Percentiles rank a stretch among this genome's conserved stretches.
These are phyloP conservation scores for Boletus eberwhitei DNA, from an alignment of 768 basidiomycete genomes.

Conservation along the genomic window DNA sequence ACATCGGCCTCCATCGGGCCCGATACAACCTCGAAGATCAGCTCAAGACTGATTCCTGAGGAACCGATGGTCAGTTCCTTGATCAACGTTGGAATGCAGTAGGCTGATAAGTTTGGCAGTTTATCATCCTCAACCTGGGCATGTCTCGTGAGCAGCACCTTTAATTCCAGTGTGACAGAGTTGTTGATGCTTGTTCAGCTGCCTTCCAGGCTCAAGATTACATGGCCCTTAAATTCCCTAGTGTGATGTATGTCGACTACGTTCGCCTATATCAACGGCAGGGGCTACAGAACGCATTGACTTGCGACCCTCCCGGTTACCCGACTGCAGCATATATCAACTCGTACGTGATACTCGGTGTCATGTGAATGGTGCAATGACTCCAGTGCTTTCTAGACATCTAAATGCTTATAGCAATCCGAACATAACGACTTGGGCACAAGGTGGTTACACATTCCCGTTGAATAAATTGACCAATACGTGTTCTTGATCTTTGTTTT, in stretches of 20 bases:
- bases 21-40: constrained; percentile 54
- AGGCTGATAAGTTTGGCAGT: constrained; percentile 40
- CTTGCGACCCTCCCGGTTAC: constrained; percentile 73
- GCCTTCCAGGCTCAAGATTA: constrained; percentile 75
- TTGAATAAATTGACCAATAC: constrained; percentile 45
- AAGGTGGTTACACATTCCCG: constrained; percentile 74
- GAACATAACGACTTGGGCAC: constrained; percentile 83
- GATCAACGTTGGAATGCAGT: not conserved
- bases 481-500: constrained; percentile 17
- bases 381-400: constrained; percentile 21
- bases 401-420: constrained; percentile 68
- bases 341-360: constrained; percentile 37
- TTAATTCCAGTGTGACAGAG: not conserved
- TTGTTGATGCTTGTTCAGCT: constrained; percentile 32
- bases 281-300: constrained; percentile 62
- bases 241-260: constrained; percentile 83
- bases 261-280: constrained; percentile 82
- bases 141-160: constrained; percentile 51
- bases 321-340: constrained; percentile 84
- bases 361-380: constrained; percentile 1
- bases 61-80: constrained; percentile 81
- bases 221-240: constrained; percentile 70
- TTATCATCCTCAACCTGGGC: constrained; percentile 82
- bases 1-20: constrained; percentile 65
- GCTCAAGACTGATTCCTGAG: constrained; percentile 69